A percentile compares a stretch with the other conserved stretches of the same genome.
Evolutionary conservation across 2,329 filamentous ascomycete genomes (phyloP).

Genomic region (Fusarium albosuccineum): DNA sequence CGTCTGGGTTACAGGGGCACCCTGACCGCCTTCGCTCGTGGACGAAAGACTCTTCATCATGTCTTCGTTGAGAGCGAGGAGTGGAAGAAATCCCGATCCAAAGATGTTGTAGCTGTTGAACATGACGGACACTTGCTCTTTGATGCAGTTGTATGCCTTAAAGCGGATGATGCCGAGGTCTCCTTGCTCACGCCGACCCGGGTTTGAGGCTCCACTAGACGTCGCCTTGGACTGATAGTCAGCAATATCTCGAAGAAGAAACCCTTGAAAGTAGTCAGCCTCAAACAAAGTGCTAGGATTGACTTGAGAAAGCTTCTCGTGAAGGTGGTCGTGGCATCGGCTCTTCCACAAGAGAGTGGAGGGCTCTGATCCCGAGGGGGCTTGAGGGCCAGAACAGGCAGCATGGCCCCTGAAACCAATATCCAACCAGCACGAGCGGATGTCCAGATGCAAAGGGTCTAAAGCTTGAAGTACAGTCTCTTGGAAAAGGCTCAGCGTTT

Average conservation of each 20-base stretch:
- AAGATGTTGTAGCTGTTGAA: slow-evolving; percentile 9
- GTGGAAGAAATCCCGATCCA: slow-evolving; percentile 2
- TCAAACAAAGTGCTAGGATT: background rate
- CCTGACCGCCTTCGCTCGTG: background rate
- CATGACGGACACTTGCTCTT: slow-evolving; percentile 6
- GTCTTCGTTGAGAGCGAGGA: slow-evolving; percentile 4
- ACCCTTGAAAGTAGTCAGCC: background rate
- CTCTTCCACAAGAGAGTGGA: slow-evolving; percentile 7
- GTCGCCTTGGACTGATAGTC: slow-evolving; percentile 3
- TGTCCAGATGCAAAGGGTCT: background rate
- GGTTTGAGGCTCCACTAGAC: background rate
- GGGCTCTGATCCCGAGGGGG: background rate
- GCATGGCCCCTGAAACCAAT: slow-evolving; percentile 1
- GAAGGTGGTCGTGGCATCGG: slow-evolving; percentile 3
- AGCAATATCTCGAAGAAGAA: background rate
- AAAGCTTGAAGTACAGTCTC: slow-evolving; percentile 4
- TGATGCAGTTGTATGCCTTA: slow-evolving; percentile 9
- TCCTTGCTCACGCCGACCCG: slow-evolving; percentile 3
- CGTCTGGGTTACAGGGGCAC: background rate
- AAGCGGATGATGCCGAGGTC: slow-evolving; percentile 2
- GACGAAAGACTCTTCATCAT: slow-evolving; percentile 9
- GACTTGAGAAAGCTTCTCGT: slow-evolving; percentile 2
- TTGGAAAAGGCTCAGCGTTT: slow-evolving; percentile 1
- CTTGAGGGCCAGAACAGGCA: background rate
- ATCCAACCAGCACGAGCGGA: slow-evolving; percentile 9